Evolutionary conservation across 176 grass and related monocot species (phyloP), one percentile per base, ranked within the genome.

Genomic region (Melocanna baccifera): DNA sequence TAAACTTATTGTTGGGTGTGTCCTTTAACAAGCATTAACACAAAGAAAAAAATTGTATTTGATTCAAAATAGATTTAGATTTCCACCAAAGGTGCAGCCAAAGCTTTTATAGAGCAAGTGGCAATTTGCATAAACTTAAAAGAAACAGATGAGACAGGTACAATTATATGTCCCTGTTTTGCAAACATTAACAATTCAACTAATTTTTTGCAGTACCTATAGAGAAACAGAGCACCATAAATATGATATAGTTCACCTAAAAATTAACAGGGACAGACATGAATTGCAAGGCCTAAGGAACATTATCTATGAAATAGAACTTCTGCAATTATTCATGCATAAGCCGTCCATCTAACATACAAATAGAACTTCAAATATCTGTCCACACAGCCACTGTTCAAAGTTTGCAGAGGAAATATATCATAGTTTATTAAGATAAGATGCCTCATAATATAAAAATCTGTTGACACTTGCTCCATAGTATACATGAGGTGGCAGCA

Each of bases 141-240:
- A 50, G n/a, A 73, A 45, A 12, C 18, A 34, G 43, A 86, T 37
- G 52, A 47, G 58, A 16, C 69, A 73, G 45, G 58, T 45, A 77
- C 23, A n/a, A 63, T 41, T 47, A 64, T 72, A 0, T 74, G 7
- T 67, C 36, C 23, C 18, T 67, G 77, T 70, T 61, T 28, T 30
- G 43, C 43, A 37, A 80, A 51, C 2, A 34, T 37, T 5, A 80
- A 16, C 62, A 67, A 67, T 80, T 67, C 62, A 80, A 80, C 43
- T 67, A 23, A 9, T 52, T 67, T 34, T 80, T 12, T 12, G 34
- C 25, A n/a, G 41, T 47, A 30, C 9, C 59, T 42, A 62, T 14
- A 64, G 41, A 79, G 26, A 76, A 65, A 79, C 15, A 22, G 47
- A 65, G 40, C n/a, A 79, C 40, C 76, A 79, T 64, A 46, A 76